Base-by-base conservation (phyloP, 2,329 filamentous ascomycete species). In the Claviceps citrina region DNA sequence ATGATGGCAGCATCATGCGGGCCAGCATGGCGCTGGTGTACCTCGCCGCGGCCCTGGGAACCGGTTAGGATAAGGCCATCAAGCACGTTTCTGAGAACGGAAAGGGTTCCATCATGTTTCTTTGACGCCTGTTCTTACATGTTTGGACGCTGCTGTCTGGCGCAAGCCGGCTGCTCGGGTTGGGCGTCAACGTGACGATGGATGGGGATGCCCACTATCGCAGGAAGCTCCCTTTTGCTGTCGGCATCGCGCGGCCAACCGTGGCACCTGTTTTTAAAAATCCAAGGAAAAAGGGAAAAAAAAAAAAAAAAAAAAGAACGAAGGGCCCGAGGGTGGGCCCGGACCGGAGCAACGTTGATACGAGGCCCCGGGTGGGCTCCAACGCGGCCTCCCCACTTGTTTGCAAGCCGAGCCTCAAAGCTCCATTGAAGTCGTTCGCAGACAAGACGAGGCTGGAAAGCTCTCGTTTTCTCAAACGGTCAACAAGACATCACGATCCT, bases 1-100 rank as follows among this genome's bases (percentile, higher is more conserved):
- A 42, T 40, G 52, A 49, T 27, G 51, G 47, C 33, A 44, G 37
- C 26, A 48, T 48, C 43, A 52, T 42, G 46, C 55, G 51, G 19
- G 51, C 51, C 47, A 59, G 51, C 54, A 57, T 44, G 34, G 50
- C 42, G 52, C 51, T 49, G 53, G 54, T 50, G 39, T 50, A 38
- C 51, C 51, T 52, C 16, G 47, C 40, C 15, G 47, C 37, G 38
- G 55, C 48, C 56, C 58, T 59, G 32, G 8, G 7, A 8, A 18
- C 8, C 3, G 32, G 32, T 40, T 25, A 40, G 25, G 9, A 22
- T 5, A n/a, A n/a, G n/a, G n/a, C n/a, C n/a, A n/a, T n/a, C n/a
- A n/a, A n/a, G n/a, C n/a, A n/a, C n/a, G n/a, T n/a, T n/a, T n/a
- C n/a, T n/a, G n/a, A n/a, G n/a, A n/a, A n/a, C n/a, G n/a, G n/a